Evolutionary conservation across 116 monocot species (phyloP).

Genomic region (Zostera marina): DNA sequence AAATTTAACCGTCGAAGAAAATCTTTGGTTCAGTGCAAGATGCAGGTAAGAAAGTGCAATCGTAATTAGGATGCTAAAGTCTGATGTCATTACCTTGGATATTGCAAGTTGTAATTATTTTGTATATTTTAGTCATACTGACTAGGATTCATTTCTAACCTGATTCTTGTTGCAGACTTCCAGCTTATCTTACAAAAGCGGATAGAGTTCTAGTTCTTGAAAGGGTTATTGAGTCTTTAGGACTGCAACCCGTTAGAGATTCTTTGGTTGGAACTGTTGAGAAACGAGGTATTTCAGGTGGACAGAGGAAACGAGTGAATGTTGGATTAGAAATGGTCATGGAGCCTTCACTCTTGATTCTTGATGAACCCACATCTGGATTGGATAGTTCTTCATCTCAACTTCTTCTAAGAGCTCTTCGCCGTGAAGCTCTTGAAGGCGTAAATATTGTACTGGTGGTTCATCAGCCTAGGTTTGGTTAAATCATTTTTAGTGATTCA

Average conservation of each 20-base stretch:
- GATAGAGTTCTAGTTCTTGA: slow-evolving; percentile 96
- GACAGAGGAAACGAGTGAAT: slow-evolving; percentile 92
- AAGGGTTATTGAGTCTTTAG: slow-evolving; percentile 91
- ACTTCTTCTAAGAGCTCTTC: slow-evolving; percentile 74
- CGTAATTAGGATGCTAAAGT: background rate
- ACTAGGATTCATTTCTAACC: background rate
- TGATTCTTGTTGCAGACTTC: slow-evolving; percentile 33
- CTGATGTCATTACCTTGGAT: too few species aligned
- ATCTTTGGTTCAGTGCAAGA: slow-evolving; percentile 97
- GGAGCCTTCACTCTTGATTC: slow-evolving; percentile 87
- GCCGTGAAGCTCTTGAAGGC: slow-evolving; percentile 88
- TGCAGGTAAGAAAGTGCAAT: slow-evolving; percentile 55
- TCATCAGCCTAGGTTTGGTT: slow-evolving; percentile 88
- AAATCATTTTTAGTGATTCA: background rate
- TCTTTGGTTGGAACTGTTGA: slow-evolving; percentile 98
- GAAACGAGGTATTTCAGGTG: slow-evolving; percentile 95
- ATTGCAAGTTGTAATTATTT: background rate
- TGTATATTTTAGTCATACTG: background rate
- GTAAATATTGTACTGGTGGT: slow-evolving; percentile 92
- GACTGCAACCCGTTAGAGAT: slow-evolving; percentile 71
- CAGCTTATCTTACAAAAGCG: slow-evolving; percentile 74
- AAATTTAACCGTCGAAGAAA: slow-evolving; percentile 97
- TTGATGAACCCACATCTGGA: slow-evolving; percentile 98
- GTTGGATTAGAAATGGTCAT: slow-evolving; percentile 99
- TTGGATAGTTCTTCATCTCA: slow-evolving; percentile 92